Evolutionary conservation across 345 rosid genomes (phyloP), one percentile per base, ranked within the genome.

Genomic region (Garcia nutans): DNA sequence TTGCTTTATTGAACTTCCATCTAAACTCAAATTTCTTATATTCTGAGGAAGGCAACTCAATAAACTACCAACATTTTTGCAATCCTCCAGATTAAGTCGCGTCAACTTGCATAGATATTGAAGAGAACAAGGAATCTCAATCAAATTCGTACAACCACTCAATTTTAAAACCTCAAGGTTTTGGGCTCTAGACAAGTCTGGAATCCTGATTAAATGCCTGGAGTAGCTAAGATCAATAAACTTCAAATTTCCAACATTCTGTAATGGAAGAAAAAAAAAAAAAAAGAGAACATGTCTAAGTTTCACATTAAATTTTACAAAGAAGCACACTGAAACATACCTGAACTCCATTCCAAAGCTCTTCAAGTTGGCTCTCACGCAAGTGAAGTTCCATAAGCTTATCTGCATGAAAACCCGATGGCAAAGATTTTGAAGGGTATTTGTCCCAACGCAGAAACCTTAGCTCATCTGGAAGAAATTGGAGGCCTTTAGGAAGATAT

Each of bases 221-320:
- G 56, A 45, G 33, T 10, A 1, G 8, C 7, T 22, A 5, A 71
- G 57, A 31, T 77, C 62, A 22, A 77, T 19, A 22, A 9, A 6
- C 28, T 54, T 71, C 50, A 77, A 64, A 37, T 77, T 70, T 24
- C 19, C 54, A 70, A 70, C 57, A 28, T 54, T 47, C 75, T 77
- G 58, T 42, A 63, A 26, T 52, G 31, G 4, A 67, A 68, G 37
- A 11, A n/a, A 57, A 57, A 7, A 44, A 31, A 63, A 23, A 33
- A 63, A 31, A 67, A 23, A 0, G 22, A 67, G 16, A 31, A 44
- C 41, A 68, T 16, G 23, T 11, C 8, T 22, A 68, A 47, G 11
- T 31, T 47, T 45, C 20, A n/a, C 10, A 45, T 22, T 37, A 64
- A 16, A 45, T 13, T 23, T 68, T n/a, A 42, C 3, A 42, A 45